These are phyloP conservation scores for Cucurbita ficifolia DNA, from an alignment of 306 rosid species.

Conservation along the genomic window DNA sequence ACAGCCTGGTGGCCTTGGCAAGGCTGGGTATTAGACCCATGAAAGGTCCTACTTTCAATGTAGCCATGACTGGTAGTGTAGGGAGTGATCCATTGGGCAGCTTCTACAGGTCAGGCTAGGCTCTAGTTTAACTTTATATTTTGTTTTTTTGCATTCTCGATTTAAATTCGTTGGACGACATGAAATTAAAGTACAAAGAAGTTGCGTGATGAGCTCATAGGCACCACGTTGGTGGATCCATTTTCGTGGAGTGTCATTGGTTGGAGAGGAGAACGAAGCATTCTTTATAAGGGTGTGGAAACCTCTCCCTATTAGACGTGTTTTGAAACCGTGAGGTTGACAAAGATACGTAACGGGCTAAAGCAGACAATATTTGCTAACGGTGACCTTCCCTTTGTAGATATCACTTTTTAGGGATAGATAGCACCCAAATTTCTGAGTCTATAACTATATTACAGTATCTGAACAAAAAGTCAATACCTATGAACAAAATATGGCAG, in stretches of 20 bases:
- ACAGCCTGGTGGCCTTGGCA: constrained; percentile 83
- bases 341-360: too few relatives aligned
- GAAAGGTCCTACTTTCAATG: constrained; percentile 46
- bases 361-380: too few relatives aligned
- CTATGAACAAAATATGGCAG: background rate
- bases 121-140: background rate
- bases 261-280: too few relatives aligned
- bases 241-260: background rate
- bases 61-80: constrained; percentile 88
- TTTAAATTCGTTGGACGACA: background rate
- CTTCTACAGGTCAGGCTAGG: constrained; percentile 58
- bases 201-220: background rate
- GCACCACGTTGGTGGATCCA: background rate
- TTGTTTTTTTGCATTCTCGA: background rate
- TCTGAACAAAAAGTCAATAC: background rate
- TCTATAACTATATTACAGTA: too few relatives aligned
- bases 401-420: background rate
- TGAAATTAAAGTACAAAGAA: background rate
- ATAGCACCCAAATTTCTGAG: background rate
- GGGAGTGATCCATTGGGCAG: constrained; percentile 92
- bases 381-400: background rate
- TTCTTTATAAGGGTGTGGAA: too few relatives aligned
- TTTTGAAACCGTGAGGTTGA: too few relatives aligned
- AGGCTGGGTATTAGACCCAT: constrained; percentile 52
- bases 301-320: too few relatives aligned